Base-by-base conservation (phyloP, 2,329 filamentous ascomycete genomes). In the Elsinoe arachidis region DNA sequence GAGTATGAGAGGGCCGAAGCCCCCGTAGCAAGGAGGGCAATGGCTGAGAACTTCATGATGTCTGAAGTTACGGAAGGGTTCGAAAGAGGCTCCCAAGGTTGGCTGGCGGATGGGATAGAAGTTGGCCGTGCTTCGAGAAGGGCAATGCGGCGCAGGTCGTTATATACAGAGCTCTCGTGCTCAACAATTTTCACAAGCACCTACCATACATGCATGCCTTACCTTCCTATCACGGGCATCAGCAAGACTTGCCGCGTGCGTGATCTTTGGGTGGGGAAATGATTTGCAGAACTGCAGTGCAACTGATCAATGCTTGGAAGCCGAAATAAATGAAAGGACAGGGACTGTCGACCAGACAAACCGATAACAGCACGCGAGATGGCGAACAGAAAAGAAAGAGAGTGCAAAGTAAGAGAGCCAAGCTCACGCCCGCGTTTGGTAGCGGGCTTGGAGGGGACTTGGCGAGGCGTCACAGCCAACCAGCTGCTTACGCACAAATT, bases 41-140 rank as follows among this genome's bases (percentile, higher is more conserved):
- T 38, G 2, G 55, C 34, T 1, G 46, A 44, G 15, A 59, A 53
- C 46, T 53, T 59, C 58, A 59, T 59, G 30, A 5, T 58, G 15
- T 21, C 21, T 21, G 44, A 35, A 37, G 49, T 2, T 38, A 15
- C n/a, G 33, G 19, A 39, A 15, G 17, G n/a, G 19, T 21, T 9
- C 15, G 5, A 14, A 26, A 35, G 26, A 33, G 21, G 26, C 46
- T 51, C 46, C 46, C 30, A 26, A 5, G 17, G 26, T 3, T 34
- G 46, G 35, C 34, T 34, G 19, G 38, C 34, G 49, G 33, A 23
- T 39, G 17, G 26, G 34, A 14, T 14, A 38, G 15, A 53, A 34
- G 15, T 53, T 26, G 49, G 33, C 49, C 49, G 49, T 35, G 34
- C 11, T 33, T 21, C 34, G 33, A 26, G 17, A 7, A 17, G 6